Base-by-base conservation (phyloP, 2,329 filamentous ascomycete species). In the Sporothrix brasiliensis region DNA sequence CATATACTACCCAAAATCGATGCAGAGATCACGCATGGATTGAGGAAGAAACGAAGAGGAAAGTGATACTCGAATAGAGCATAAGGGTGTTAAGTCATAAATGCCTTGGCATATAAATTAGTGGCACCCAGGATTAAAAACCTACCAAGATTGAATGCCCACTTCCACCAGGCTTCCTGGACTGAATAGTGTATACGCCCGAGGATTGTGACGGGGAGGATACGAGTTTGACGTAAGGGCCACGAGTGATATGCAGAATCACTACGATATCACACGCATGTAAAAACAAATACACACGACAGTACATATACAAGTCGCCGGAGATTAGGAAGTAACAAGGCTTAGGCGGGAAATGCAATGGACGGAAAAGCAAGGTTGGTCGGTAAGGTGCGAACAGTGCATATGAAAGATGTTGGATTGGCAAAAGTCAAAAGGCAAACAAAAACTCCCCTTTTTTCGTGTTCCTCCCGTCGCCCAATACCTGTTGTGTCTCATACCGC, bases 391-490 rank as follows among this genome's bases (percentile, higher is more conserved):
- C 6, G n/a, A 65, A n/a, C 19, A 34, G 44, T 50, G 44, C 9
- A 30, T n/a, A 65, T 19, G 21, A 30, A n/a, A 13, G 14, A 19
- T 49, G 6, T 49, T 30, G 44, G 44, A 65, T 50, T 65, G 41
- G 44, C 11, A 52, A 3, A 52, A n/a, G 14, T 16, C n/a, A 27
- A 63, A 60, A 19, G 21, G 52, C 27, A 56, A 61, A 30, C 47
- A 52, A 34, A 66, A 66, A 52, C 30, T 52, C 63, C 63, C 47
- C 61, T 52, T 66, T 50, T 52, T 39, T 21, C 44, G 27, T 52
- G 21, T 65, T 19, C 63, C 41, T 21, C 41, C 6, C 21, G 14
- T 49, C 60, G 21, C 47, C 47, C 47, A 41, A 47, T 66, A 53
- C 27, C 63, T 21, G 47, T 34, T 52, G 16, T 52, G 27, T 66